phyloP scores from a whole-genome alignment of 768 basidiomycete genomes.

The Lactifluus subvellereus region DNA sequence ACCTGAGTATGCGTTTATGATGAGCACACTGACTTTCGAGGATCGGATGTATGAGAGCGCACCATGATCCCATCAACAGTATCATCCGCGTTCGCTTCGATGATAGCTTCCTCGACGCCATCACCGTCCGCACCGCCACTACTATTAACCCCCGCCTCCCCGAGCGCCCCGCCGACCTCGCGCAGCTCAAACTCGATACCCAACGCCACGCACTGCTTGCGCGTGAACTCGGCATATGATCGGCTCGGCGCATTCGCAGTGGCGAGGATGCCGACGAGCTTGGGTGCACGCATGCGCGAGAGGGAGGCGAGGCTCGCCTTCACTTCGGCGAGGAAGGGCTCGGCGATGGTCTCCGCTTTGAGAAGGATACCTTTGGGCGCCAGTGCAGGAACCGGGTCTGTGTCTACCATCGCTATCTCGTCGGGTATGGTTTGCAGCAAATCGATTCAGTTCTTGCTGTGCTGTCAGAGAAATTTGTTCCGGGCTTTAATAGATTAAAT shows the following conservation, averaged over 20 bases:
- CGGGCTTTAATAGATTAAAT: not conserved
- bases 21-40: not conserved
- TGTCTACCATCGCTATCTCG: not conserved
- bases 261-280: constrained; percentile 86
- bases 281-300: constrained; percentile 43
- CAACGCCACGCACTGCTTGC: constrained; percentile 82
- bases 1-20: constrained; percentile 44
- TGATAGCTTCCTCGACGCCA: constrained; percentile 92
- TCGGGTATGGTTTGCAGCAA: not conserved
- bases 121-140: constrained; percentile 51
- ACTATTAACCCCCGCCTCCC: constrained; percentile 11
- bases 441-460: not conserved
- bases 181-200: constrained; percentile 84
- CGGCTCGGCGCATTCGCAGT: constrained; percentile 76
- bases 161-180: constrained; percentile 50
- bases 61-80: constrained; percentile 95
- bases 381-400: constrained; percentile 4
- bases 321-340: constrained; percentile 66
- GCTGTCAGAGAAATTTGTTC: not conserved
- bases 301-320: constrained; percentile 37
- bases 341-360: constrained; percentile 72
- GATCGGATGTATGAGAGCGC: constrained; percentile 25
- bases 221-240: constrained; percentile 86
- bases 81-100: constrained; percentile 88
- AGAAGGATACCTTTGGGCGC: constrained; percentile 67